Base-by-base conservation (phyloP, 495 filamentous ascomycete genomes). In the Saxophila tyrrhenica region DNA sequence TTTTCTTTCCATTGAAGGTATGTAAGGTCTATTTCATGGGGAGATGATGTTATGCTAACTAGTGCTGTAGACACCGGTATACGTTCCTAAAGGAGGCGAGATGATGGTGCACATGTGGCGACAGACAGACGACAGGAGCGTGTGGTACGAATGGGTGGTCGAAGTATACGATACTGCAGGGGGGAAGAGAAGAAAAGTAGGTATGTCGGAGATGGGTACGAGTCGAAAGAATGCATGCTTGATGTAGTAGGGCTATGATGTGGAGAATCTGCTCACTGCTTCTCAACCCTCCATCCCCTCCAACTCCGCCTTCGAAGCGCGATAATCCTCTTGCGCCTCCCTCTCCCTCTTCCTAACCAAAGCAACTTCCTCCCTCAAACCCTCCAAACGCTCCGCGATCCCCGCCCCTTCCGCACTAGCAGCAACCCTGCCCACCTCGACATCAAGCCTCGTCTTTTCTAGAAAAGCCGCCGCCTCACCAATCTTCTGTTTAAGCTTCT, bases 71-170 rank as follows among this genome's bases (percentile, higher is more conserved):
- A 81, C 82, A 59, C 90, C 92, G 7, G 72, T 99, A 21, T 89
- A 92, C 65, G 78, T 94, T 54, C 91, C 94, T 0, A 83, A 87
- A 57, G 78, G 86, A 55, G 80, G 83, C 20, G 87, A 90, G 65
- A 73, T 99, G 11, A 84, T 94, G 39, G 80, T 95, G 13, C 89
- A 81, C 61, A 95, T 99, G 77, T 96, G 87, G 81, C 79, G 92
- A 56, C 85, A 90, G 68, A 96, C 92, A 7, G 90, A 97, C 66
- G 87, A 94, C 62, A 78, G 85, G 19, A 94, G 89, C 70, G 91
- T 97, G 13, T 99, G 92, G 94, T 99, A 99, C 67, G 91, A 99
- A 67, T 99, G 92, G 92, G 75, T 92, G 61, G 82, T 94, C 0
- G 92, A 97, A 66, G 75, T 58, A 19, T 35, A 29, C 23, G 41